phyloP scores from a whole-genome alignment of 2,329 filamentous ascomycete species.

The Clarireedia hainanense region DNA sequence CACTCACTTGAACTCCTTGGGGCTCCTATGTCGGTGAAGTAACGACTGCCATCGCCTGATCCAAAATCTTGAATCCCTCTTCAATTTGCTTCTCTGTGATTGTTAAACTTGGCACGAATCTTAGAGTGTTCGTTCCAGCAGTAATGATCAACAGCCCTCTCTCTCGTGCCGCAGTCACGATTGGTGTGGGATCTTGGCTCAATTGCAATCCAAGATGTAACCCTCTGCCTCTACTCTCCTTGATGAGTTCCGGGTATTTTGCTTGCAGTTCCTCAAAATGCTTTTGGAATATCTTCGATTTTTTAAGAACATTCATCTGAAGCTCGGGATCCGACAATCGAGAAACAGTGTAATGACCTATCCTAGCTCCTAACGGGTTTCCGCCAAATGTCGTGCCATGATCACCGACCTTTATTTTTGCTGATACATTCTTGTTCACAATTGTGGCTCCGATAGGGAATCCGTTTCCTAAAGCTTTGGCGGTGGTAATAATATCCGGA shows the following conservation, averaged over 20 bases:
- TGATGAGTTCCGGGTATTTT: conserved; percentile 63
- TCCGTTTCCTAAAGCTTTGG: conserved; percentile 93
- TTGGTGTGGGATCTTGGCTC: conserved; percentile 58
- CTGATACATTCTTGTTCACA: conserved; percentile 52
- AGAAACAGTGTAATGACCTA: conserved; percentile 79
- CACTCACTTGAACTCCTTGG: conserved; percentile 15
- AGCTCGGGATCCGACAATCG: conserved; percentile 65
- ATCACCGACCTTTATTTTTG: conserved; percentile 57
- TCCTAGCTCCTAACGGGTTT: conserved; percentile 58
- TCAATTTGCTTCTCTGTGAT: conserved; percentile 76
- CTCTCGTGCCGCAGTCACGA: conserved; percentile 82
- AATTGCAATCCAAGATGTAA: conserved; percentile 85
- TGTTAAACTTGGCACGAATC: conserved; percentile 82
- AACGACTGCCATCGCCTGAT: conserved; percentile 46
- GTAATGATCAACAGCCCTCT: conserved; percentile 85
- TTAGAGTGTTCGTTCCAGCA: conserved; percentile 82
- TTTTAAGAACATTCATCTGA: conserved; percentile 60
- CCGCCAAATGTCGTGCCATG: conserved; percentile 71
- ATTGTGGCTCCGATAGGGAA: conserved; percentile 86
- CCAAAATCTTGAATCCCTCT: conserved; percentile 67
- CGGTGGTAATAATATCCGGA: conserved; percentile 87
- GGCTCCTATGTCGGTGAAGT: conserved; percentile 11
- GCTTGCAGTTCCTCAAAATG: conserved; percentile 49
- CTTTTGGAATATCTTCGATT: conserved; percentile 51
- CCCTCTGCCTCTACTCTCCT: conserved; percentile 74